Evolutionary conservation across 2,329 filamentous ascomycete genomes (phyloP), one percentile per base, ranked within the genome.

Genomic region (Fusarium lyarnte): DNA sequence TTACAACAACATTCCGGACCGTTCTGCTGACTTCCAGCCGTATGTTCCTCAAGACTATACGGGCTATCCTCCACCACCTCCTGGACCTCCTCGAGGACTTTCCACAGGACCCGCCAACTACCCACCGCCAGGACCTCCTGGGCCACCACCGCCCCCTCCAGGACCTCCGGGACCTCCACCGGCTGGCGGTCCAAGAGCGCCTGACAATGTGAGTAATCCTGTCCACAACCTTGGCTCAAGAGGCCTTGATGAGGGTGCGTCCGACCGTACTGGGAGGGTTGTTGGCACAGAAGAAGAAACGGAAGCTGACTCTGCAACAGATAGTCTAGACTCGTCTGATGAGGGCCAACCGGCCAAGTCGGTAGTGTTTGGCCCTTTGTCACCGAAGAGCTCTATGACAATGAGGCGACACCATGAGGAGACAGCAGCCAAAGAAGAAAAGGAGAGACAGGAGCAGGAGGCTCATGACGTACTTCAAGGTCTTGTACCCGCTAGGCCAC

Each of bases 331-430:
- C 41, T 57, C 58, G 21, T 69, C 70, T 29, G 73, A 70, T 17
- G 68, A 61, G 7, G 71, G 60, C 33, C 62, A 57, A 16, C 54
- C 45, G 9, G 45, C 80, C 27, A 86, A 86, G 66, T 83, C 84
- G 2, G 85, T 88, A 3, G 73, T 79, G 4, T 88, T 87, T 60
- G 81, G 83, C 5, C 86, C 86, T 1, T 75, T 88, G 43, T 88
- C 86, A 6, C 86, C 86, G 2, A 83, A 85, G 58, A 87, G 85
- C 21, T 83, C 83, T 0, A 82, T 78, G 60, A 86, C 85, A 1
- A 83, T 87, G 74, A 78, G 81, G 25, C 77, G 80, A 31, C 85
- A 86, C 65, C 82, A 77, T 42, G 78, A 75, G 29, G 65, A 77
- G n/a, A 74, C 77, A 7, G 69, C 72, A 74, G 77, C 58, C 58